phyloP scores from a whole-genome alignment of 2,329 filamentous ascomycete species.

The Aureobasidium sp. region DNA sequence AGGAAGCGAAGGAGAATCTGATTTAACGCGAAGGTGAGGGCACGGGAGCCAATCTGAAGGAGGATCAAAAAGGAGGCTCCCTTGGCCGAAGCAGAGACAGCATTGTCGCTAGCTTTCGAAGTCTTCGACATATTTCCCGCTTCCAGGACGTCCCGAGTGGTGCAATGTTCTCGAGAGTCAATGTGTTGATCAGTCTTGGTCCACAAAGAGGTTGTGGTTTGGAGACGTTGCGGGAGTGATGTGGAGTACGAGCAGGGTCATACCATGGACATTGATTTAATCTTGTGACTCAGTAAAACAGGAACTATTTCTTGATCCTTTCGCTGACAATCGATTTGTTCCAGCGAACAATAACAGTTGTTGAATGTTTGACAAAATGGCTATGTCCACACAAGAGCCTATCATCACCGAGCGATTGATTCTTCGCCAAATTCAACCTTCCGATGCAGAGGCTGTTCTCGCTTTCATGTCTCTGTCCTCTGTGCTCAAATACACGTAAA shows the following conservation, averaged over 20 bases:
- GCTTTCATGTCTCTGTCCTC: background rate
- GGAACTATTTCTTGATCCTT: too few species aligned
- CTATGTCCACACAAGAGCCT: background rate
- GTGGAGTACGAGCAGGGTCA: background rate
- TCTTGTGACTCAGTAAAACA: background rate
- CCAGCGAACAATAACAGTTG: background rate
- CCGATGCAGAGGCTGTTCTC: background rate
- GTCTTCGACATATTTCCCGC: too few species aligned
- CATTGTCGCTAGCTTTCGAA: constrained; percentile 24
- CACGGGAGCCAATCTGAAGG: constrained; percentile 79
- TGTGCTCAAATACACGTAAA: constrained; percentile 1
- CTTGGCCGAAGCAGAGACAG: constrained; percentile 47
- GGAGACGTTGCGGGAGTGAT: background rate
- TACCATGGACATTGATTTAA: background rate
- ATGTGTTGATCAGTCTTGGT: background rate
- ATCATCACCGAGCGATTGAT: constrained; percentile 6
- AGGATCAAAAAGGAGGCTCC: constrained; percentile 81
- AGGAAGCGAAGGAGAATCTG: constrained; percentile 83
- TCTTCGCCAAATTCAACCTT: background rate
- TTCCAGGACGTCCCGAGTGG: background rate
- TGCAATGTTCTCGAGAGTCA: background rate
- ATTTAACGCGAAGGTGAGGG: constrained; percentile 84
- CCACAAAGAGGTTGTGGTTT: background rate
- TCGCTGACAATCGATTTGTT: background rate
- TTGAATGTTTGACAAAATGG: background rate